Conservation (phyloP, 208 protist species). For the Acanthamoeba triangularis region DNA sequence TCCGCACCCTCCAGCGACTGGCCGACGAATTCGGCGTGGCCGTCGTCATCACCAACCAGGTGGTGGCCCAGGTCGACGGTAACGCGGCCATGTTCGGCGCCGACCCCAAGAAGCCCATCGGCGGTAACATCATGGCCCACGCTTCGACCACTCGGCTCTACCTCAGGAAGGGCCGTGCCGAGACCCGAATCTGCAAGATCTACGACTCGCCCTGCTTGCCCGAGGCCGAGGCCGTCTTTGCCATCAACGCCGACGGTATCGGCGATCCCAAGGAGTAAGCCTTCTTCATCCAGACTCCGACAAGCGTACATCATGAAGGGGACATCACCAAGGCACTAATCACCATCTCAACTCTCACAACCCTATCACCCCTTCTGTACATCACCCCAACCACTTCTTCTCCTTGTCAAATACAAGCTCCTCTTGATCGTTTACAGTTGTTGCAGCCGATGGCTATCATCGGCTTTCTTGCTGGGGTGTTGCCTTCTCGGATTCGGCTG, state of each 20-base stretch:
- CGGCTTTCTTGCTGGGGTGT: background rate
- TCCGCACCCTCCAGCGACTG: constrained; percentile 97
- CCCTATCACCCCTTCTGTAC: background rate
- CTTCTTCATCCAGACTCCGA: background rate
- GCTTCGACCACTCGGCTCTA: constrained; percentile 99
- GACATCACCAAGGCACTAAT: background rate
- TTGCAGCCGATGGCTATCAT: background rate
- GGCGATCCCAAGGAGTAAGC: constrained; percentile 96
- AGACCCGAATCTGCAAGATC: constrained; percentile 99
- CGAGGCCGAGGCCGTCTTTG: constrained; percentile 94
- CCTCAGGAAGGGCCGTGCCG: constrained; percentile 99
- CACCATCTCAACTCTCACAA: background rate
- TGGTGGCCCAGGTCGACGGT: constrained; percentile 99
- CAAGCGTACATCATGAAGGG: background rate
- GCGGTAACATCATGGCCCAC: constrained; percentile 99
- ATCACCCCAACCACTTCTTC: background rate
- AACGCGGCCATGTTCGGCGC: constrained; percentile 97
- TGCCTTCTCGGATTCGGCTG: background rate
- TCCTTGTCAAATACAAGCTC: background rate
- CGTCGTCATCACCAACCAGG: constrained; percentile 99
- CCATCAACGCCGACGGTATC: constrained; percentile 98
- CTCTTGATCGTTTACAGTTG: background rate
- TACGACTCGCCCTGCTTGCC: constrained; percentile 99
- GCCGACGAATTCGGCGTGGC: constrained; percentile 99
- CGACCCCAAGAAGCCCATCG: constrained; percentile 99